Base-by-base conservation (phyloP, 805 yeast genomes). In the Monosporozyma aerobia region DNA sequence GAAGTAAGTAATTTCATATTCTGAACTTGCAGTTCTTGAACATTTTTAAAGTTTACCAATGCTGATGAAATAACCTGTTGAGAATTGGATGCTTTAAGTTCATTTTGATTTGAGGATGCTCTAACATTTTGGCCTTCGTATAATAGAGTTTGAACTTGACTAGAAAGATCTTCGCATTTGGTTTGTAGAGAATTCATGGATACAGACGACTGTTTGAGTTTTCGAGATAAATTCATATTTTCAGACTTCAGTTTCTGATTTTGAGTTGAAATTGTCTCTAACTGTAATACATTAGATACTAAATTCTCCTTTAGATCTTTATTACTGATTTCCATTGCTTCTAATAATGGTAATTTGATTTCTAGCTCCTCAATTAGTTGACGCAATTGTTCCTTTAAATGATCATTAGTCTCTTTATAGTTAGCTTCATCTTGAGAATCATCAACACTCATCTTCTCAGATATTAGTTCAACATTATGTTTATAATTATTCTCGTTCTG, bases 141-240 rank as follows among this genome's bases (percentile, higher is more conserved):
- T 41, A 92, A 73, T 39, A 90, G 74, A 48, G 76, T 77, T 58
- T 87, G 88, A n/a, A 94, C 77, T 65, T 92, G 98, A 44, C 82
- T 80, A 6, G 95, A 87, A 41, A 92, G 71, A 62, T 92, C 97
- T 30, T 76, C 70, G 44, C 84, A 78, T 57, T 84, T 81, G 53
- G 77, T 78, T 46, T 77, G 74, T 56, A 85, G 65, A 5, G 78
- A 56, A 25, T 75, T 55, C 23, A 72, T 67, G 29, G 69, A 68
- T 5, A 56, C 43, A 66, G 76, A 63, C 60, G 72, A 59, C 40
- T 69, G 67, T 23, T 61, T 56, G 1, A 69, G 40, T 51, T 63
- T 67, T 3, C 53, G 50, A 1, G 56, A 44, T 3, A 60, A 27
- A n/a, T 63, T 62, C 4, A 45, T 48, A 2, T 64, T 57, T 8